Base-by-base conservation (phyloP, 2,329 filamentous ascomycete genomes). In the Thermothelomyces thermophilus region DNA sequence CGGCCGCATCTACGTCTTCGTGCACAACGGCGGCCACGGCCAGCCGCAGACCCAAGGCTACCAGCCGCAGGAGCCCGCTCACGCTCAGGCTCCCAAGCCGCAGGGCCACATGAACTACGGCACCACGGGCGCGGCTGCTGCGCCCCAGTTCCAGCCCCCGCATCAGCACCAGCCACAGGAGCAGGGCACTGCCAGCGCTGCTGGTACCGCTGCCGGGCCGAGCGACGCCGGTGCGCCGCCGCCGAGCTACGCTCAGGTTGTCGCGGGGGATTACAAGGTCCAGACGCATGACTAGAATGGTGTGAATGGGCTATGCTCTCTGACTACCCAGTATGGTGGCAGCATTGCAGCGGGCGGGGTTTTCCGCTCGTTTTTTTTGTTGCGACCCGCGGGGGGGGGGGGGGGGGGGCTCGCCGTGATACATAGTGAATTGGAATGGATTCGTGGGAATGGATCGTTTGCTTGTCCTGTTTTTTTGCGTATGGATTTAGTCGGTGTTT, bases 261-360 rank as follows among this genome's bases (percentile, higher is more conserved):
- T 96, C 52, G 84, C 84, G 62, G 90, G 88, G 1, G 91, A 97
- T 64, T 72, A 96, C 69, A 97, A 97, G 78, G 76, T 96, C 44
- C 93, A 97, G 75, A 76, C 68, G 16, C 73, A 77, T 50, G 76
- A 82, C 28, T 33, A 97, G 75, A 75, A 68, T n/a, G 73, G 76
- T 49, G 76, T 82, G 33, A 26, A 7, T 33, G 1, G 14, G 11
- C 3, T 16, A 35, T 35, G 30, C 16, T 35, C 16, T 6, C 14
- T 26, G 9, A 26, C 9, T 9, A 5, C 24, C 9, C 5, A 5
- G 24, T 9, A 9, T 26, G 24, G 16, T 8, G 20, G 3, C 5
- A 24, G 20, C 10, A 19, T 6, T 31, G 20, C 20, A 2, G 14
- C 20, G 10, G 14, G 3, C 6, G 13, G 3, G 19, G n/a, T n/a